Evolutionary conservation across 768 basidiomycete species (phyloP), one percentile per base, ranked within the genome.

Genomic region (Leccinum longicurvipes): DNA sequence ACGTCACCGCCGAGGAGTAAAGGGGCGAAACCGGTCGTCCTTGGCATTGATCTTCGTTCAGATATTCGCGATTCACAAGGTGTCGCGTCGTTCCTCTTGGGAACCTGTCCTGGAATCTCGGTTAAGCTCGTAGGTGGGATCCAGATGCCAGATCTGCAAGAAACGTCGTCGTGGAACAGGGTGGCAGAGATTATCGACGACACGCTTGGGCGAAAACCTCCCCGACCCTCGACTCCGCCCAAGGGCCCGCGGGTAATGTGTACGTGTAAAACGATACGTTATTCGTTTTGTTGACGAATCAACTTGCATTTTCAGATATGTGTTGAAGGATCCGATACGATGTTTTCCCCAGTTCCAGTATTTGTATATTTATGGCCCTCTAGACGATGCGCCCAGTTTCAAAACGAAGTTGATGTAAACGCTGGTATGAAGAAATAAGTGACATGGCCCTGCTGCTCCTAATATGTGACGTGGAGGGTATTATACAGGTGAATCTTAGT

Each of bases 91-190:
- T 65, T 67, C 49, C 59, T 65, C 27, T 28, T 67, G 53, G 29
- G 17, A 36, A 56, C 41, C 1, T 61, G 21, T 53, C 55, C 56
- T 1, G 53, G 56, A 5, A 12, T 64, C 6, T n/a, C 50, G 10
- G 57, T 65, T n/a, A 12, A 50, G 3, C 46, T 63, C 1, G 32
- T 28, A 0, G 53, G 61, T 15, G 53, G 48, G 0, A 47, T 19
- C 12, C 32, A 42, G 9, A 60, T 54, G 54, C 44, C 39, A 7
- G 52, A 63, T 19, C n/a, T 63, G 29, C 42, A n/a, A 2, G 64
- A 60, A 29, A 57, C 53, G 1, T 66, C 58, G 10, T 58, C 58
- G n/a, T 65, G 63, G 63, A 60, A 60, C 25, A 63, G 58, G n/a
- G 64, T 66, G 1, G 49, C 58, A 7, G 57, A 60, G 44, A 55